Conservation (phyloP, 129 eudicot species). For the Helianthus tuberosus region DNA sequence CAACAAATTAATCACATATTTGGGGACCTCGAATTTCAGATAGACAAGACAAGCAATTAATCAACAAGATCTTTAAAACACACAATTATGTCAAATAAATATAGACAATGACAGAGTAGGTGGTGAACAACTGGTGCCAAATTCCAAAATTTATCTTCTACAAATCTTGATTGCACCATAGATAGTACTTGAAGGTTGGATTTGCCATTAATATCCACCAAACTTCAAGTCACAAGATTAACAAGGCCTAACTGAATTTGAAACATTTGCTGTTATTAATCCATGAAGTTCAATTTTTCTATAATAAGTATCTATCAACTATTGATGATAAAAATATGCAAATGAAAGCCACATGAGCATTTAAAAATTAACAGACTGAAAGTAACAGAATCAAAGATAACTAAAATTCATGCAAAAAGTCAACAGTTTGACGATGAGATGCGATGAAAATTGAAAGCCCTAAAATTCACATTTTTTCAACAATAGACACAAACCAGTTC, state of each 20-base stretch:
- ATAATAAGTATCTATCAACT: neutral
- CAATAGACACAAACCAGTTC: neutral
- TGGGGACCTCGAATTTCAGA: neutral
- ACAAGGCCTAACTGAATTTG: neutral
- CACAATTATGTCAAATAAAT: neutral
- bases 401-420: neutral
- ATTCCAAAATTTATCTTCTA: conserved; percentile 2
- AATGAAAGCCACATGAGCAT: neutral
- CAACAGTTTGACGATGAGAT: conserved; percentile 3
- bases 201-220: neutral
- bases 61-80: too few relatives aligned
- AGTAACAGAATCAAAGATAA: neutral
- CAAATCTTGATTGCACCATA: neutral
- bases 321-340: neutral
- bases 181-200: neutral
- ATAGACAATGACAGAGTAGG: neutral
- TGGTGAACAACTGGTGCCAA: neutral
- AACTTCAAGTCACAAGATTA: neutral
- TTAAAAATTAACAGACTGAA: neutral
- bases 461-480: conserved; percentile 8
- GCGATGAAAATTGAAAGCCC: conserved; percentile 23
- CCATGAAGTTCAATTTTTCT: neutral
- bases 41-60: neutral
- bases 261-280: neutral
- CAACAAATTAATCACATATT: neutral